A percentile compares a stretch with the other conserved stretches of the same genome.
Evolutionary conservation across 345 rosid species (phyloP).

Genomic region (Pelargonium nanum): DNA sequence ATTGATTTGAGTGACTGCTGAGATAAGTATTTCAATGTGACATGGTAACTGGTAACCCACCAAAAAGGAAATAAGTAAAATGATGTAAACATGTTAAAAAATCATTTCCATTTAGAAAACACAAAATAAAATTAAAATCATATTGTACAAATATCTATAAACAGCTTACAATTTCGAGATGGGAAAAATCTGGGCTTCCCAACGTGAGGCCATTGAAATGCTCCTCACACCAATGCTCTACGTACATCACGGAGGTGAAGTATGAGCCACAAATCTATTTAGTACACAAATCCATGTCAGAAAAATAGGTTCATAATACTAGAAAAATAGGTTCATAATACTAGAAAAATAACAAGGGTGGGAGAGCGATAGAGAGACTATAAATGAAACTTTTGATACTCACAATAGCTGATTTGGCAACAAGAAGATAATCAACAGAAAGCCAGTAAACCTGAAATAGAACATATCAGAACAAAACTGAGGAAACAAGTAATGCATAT

Average conservation of each 20-base stretch:
- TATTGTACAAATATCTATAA: background rate
- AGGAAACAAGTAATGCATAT: background rate
- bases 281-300: slow-evolving; percentile 8
- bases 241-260: slow-evolving; percentile 81
- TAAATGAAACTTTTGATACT: slow-evolving; percentile 20
- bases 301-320: background rate
- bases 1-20: slow-evolving; percentile 79
- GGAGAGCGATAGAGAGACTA: background rate
- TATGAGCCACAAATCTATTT: slow-evolving; percentile 69
- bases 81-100: background rate
- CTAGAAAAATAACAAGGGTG: slow-evolving; percentile 1
- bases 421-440: slow-evolving; percentile 69
- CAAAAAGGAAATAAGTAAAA: too few species aligned
- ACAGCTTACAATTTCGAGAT: slow-evolving; percentile 59
- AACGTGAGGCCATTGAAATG: slow-evolving; percentile 54
- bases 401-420: slow-evolving; percentile 80
- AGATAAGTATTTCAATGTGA: slow-evolving; percentile 75
- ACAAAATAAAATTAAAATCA: background rate
- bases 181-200: slow-evolving; percentile 86
- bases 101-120: background rate
- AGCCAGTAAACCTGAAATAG: slow-evolving; percentile 80
- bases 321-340: slow-evolving; percentile 2
- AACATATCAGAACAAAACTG: slow-evolving; percentile 1
- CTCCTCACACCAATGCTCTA: slow-evolving; percentile 97
- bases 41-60: slow-evolving; percentile 48